Percentiles rank a stretch among this genome's conserved stretches.
phyloP scores from a whole-genome alignment of 108 stramenopile species.

The Poteriospumella lacustris region DNA sequence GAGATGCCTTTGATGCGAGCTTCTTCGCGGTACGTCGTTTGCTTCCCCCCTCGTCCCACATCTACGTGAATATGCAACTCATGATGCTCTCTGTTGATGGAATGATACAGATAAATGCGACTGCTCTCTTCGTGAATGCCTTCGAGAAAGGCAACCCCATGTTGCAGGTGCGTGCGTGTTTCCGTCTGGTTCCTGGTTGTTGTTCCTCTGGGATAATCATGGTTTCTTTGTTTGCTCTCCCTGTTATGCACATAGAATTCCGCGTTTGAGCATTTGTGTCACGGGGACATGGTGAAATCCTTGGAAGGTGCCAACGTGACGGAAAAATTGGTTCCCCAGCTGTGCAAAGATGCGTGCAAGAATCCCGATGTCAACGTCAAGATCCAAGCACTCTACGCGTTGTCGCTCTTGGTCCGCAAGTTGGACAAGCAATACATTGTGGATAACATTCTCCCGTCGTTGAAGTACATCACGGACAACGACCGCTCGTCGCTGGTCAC shows the following conservation, averaged over 20 bases:
- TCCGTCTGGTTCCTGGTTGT: neutral
- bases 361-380: conserved; percentile 25
- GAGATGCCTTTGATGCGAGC: neutral
- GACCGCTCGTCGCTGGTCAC: neutral
- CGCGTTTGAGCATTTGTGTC: neutral
- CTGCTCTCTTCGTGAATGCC: neutral
- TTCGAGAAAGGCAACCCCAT: neutral
- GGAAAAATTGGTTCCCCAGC: neutral
- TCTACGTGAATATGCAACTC: neutral
- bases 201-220: neutral
- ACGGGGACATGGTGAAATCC: neutral
- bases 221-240: neutral
- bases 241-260: conserved; percentile 5
- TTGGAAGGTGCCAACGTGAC: neutral
- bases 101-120: neutral
- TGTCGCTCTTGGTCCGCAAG: neutral
- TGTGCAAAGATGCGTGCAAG: conserved; percentile 31
- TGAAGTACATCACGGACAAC: conserved; percentile 20
- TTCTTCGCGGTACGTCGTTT: neutral
- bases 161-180: neutral
- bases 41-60: neutral
- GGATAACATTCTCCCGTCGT: neutral
- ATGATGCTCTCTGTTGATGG: neutral
- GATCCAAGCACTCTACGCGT: neutral
- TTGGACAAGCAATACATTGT: neutral